phyloP scores from a whole-genome alignment of 495 filamentous ascomycete species.

The Penicillium herquei region DNA sequence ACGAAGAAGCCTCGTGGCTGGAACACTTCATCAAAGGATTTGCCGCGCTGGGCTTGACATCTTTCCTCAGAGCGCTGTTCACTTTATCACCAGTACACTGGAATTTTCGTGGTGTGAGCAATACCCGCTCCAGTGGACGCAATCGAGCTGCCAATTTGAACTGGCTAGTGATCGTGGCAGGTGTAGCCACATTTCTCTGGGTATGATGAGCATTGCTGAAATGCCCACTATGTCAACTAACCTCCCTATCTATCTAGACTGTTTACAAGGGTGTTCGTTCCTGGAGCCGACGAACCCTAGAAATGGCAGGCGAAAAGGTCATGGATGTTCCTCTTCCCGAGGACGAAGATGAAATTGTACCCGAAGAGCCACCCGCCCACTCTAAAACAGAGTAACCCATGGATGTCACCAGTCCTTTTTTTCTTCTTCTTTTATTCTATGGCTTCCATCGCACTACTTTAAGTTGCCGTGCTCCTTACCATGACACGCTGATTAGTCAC shows the following conservation, averaged over 20 bases:
- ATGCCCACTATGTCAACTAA: conserved; percentile 6
- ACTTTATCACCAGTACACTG: conserved; percentile 72
- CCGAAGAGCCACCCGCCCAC: conserved; percentile 5
- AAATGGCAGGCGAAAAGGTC: conserved; percentile 73
- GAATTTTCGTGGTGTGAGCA: conserved; percentile 49
- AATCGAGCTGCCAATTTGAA: conserved; percentile 72
- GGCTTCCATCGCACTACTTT: conserved; percentile 65
- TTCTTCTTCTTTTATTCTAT: background rate
- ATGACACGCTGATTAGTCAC: conserved; percentile 91
- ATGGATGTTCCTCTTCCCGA: conserved; percentile 79
- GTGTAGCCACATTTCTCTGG: conserved; percentile 76
- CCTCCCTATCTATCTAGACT: conserved; percentile 49
- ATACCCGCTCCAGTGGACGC: conserved; percentile 61
- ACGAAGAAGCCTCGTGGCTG: conserved; percentile 56
- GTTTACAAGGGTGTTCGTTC: conserved; percentile 75
- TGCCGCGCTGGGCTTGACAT: conserved; percentile 77
- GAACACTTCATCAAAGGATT: conserved; percentile 88
- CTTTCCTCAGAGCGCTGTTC: conserved; percentile 78
- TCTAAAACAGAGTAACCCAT: conserved; percentile 21
- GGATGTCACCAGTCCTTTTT: background rate
- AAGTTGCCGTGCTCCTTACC: conserved; percentile 78
- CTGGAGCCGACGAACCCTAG: conserved; percentile 65
- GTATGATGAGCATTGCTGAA: conserved; percentile 51
- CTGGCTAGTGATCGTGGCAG: conserved; percentile 74
- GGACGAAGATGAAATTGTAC: conserved; percentile 49